These are phyloP conservation scores for Trichosporon ovoides DNA, from an alignment of 1,284 basidiomycete genomes.

Conservation along the genomic window DNA sequence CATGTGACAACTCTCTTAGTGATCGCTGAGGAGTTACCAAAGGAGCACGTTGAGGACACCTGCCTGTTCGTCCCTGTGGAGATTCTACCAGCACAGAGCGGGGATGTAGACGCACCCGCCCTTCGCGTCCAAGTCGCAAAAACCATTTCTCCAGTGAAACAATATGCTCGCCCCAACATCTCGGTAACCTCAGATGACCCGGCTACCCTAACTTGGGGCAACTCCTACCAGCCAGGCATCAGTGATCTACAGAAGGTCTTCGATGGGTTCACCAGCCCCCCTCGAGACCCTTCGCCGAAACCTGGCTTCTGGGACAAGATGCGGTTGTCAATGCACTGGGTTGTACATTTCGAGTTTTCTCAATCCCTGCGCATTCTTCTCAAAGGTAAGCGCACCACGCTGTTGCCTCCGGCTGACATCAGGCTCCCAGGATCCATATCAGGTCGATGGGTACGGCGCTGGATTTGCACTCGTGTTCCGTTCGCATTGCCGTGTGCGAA, in stretches of 20 bases:
- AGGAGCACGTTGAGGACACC: conserved; percentile 54
- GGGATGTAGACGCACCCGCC: conserved; percentile 55
- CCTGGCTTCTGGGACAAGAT: conserved; percentile 96
- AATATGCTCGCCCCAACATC: conserved; percentile 73
- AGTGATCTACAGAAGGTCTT: conserved; percentile 81
- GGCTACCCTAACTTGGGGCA: conserved; percentile 81
- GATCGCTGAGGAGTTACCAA: conserved; percentile 81
- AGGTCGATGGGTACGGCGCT: conserved; percentile 67
- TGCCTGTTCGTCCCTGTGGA: conserved; percentile 67
- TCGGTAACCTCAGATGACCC: conserved; percentile 61
- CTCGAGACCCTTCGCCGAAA: conserved; percentile 78
- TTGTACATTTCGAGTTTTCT: conserved; percentile 63
- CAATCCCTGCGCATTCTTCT: conserved; percentile 73
- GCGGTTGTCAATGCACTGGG: conserved; percentile 79
- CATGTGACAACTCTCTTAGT: conserved; percentile 70
- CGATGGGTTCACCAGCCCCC: conserved; percentile 73
- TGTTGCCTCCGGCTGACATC: background rate
- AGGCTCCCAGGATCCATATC: conserved; percentile 82
- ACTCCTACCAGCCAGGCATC: conserved; percentile 79
- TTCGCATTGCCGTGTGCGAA: conserved; percentile 65
- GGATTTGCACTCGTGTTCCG: conserved; percentile 87
- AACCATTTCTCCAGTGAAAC: conserved; percentile 92
- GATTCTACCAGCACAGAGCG: conserved; percentile 57
- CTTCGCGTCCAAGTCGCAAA: conserved; percentile 73
- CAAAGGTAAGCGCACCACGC: conserved; percentile 76